Base-by-base conservation (phyloP, 129 eudicot genomes). In the Tagetes patula region DNA sequence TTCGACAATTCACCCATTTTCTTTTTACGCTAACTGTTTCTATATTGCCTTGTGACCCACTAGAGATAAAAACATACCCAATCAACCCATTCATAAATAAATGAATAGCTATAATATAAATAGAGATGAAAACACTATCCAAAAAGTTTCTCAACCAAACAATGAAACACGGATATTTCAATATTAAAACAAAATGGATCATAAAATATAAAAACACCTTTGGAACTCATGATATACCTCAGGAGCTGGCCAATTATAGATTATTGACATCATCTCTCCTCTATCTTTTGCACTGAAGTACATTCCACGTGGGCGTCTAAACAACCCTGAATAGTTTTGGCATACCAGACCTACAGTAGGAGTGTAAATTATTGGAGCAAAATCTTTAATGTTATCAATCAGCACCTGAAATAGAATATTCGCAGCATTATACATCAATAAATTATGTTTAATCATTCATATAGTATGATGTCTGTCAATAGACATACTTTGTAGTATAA, bases 261-360 rank as follows among this genome's bases (percentile, higher is more conserved):
- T 87, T 87, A 95, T 95, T 53, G 99, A 95, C 97, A 95, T 91
- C 99, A 91, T 91, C 88, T 95, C 99, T 76, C 99, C 99, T 77
- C 82, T 95, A 82, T 95, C 99, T 82, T 91, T 95, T 43, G 99
- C 99, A 82, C 99, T 95, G 88, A 95, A 95, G 81, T 95, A 95
- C 99, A 95, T 95, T 74, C 99, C 99, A 77, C 99, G 97, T 43
- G 99, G 99, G 37, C 99, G 96, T 79, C 99, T 86, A 84, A 95
- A 90, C 83, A 95, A 82, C 61, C 99, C 99, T 63, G 97, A 95
- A 79, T 95, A 95, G 86, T 95, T 95, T 87, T 95, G 99, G 81
- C 99, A 95, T 14, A 95, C 99, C 82, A 95, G 72, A 75, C 99
- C 99, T 12, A 95, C 99, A 13, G 99, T 95, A 50, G 99, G 99